Base-by-base conservation (phyloP, 2,329 filamentous ascomycete species). In the Metarhizium sp. region DNA sequence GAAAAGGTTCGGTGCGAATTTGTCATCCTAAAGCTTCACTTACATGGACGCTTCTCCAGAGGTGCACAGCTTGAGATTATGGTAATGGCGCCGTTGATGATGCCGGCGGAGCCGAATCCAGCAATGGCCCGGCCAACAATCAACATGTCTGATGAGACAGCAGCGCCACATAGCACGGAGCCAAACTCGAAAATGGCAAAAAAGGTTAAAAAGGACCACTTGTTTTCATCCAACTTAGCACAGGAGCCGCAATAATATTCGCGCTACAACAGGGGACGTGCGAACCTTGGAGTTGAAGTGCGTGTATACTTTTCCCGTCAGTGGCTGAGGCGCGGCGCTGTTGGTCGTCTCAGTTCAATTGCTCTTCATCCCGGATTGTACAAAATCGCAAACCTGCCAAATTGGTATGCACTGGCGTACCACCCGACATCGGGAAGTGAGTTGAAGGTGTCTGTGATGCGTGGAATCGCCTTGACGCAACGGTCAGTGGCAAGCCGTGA, bases 381-480 rank as follows among this genome's bases (percentile, higher is more conserved):
- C 4, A 3, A 25, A 2, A 80, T 60, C 7, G 25, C 36, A 25
- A 8, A 69, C 66, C 66, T 75, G 25, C 71, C 64, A 45, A 80
- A 67, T 36, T 73, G 71, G 60, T 77, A 78, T 20, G 74, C 74
- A 47, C 73, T 73, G 2, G 71, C 73, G 58, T 81, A 81, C 78
- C 79, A 81, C 20, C 77, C 78, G 6, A 81, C 72, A 59, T 81
- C 78, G 11, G 68, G 62, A 0, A 80, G 66, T 10, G 72, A 70
- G 52, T 78, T 69, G 63, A 78, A 76, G 29, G 74, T 68, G 52
- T 68, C 74, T 0, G 77, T 79, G 57, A 80, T 80, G 47, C 67
- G 63, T 0, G 76, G 76, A 50, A 76, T 69, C 2, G 76, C 70
- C 2, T 69, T 7, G 4, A n/a, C 4, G 0, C 20, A 18, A 6